phyloP scores from a whole-genome alignment of 176 grass and related monocot genomes.

The Triticum dicoccoides region DNA sequence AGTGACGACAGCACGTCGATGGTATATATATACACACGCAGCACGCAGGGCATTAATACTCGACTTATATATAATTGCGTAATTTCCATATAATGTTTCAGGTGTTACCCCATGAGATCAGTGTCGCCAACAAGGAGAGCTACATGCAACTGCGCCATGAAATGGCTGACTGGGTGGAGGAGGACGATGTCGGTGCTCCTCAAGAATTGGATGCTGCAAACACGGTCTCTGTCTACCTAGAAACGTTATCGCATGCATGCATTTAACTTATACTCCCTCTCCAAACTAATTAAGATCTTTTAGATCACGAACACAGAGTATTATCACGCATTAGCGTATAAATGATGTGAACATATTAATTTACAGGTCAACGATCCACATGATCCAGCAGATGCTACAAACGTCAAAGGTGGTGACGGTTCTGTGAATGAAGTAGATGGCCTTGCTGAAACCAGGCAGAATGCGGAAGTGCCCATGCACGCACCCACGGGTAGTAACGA shows the following conservation, averaged over 20 bases:
- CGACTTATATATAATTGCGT: too few relatives aligned
- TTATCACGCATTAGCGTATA: too few relatives aligned
- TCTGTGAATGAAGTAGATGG: background rate
- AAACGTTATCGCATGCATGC: background rate
- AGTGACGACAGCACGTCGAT: background rate
- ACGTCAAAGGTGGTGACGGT: too few relatives aligned
- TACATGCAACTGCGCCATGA: background rate
- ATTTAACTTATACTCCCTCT: too few relatives aligned
- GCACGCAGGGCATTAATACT: too few relatives aligned
- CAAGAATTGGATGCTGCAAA: background rate
- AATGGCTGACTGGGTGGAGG: background rate
- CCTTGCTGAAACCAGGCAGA: background rate
- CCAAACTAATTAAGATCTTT: too few relatives aligned
- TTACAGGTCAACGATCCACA: background rate
- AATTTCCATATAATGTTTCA: background rate
- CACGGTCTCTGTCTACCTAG: background rate
- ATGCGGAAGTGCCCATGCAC: background rate
- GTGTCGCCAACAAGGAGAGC: background rate
- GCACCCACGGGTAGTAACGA: background rate
- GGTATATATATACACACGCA: background rate
- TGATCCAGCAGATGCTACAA: background rate
- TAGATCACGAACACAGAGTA: too few relatives aligned
- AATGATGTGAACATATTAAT: too few relatives aligned
- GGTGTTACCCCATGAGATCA: background rate
- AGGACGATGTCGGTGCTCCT: too few relatives aligned